These are phyloP conservation scores for Rhododendron vialii DNA, from an alignment of 148 eudicot species.

Conservation along the genomic window DNA sequence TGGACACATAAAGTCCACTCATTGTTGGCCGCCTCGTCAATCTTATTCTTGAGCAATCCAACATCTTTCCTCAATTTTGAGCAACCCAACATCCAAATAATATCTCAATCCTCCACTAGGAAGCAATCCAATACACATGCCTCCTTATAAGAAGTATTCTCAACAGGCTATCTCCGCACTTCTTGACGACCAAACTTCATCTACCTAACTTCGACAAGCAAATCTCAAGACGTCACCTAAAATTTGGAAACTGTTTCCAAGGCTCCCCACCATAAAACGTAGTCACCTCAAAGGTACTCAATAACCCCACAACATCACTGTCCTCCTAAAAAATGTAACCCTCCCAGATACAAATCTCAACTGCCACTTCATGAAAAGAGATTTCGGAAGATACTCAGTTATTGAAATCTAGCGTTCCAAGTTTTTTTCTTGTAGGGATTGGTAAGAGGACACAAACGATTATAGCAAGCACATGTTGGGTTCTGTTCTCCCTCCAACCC, in stretches of 20 bases:
- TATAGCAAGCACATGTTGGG: not conserved
- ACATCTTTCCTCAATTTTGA: not conserved
- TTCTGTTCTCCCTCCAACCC: not conserved
- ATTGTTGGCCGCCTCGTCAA: not conserved
- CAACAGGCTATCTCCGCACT: not conserved
- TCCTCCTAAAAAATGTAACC: not conserved
- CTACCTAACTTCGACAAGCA: not conserved
- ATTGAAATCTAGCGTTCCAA: not conserved
- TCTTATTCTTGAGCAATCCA: too few species aligned
- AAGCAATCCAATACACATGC: not conserved
- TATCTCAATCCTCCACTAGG: not conserved
- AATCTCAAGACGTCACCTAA: not conserved
- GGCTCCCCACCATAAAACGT: not conserved
- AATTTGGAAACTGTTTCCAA: not conserved
- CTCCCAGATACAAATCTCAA: not conserved
- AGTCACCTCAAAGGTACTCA: not conserved
- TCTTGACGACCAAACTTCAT: not conserved
- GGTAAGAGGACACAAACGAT: not conserved
- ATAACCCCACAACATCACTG: not conserved
- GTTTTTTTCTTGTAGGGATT: not conserved
- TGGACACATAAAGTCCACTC: not conserved
- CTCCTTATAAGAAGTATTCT: not conserved
- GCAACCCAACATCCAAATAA: not conserved
- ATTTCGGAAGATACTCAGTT: not conserved
- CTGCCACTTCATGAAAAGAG: not conserved